Conservation (phyloP, 106 monocot genomes). For the Allium sativum region DNA sequence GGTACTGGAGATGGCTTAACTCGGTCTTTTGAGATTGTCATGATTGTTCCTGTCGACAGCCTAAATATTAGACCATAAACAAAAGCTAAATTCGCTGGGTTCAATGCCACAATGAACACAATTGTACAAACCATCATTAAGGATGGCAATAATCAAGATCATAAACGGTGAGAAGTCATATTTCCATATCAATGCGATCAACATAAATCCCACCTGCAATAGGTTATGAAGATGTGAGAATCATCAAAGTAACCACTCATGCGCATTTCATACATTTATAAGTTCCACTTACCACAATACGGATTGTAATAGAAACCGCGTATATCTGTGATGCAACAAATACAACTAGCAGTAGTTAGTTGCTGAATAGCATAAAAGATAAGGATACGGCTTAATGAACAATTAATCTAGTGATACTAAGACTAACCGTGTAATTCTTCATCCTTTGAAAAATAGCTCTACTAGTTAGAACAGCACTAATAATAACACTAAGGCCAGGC, state of each 20-base stretch:
- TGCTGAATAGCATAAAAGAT: too few species aligned
- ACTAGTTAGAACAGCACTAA: conserved; percentile 93
- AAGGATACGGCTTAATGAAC: too few species aligned
- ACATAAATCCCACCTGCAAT: conserved; percentile 59
- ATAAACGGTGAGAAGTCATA: conserved; percentile 84
- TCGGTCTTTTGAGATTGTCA: conserved; percentile 78
- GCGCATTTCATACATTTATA: neutral
- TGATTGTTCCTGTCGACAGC: conserved; percentile 50
- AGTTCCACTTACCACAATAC: conserved; percentile 61
- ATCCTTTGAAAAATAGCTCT: conserved; percentile 98
- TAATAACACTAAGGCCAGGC: conserved; percentile 96
- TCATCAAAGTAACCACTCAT: neutral
- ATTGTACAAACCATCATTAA: conserved; percentile 53
- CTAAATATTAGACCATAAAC: neutral
- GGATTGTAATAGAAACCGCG: conserved; percentile 77
- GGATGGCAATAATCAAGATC: conserved; percentile 79
- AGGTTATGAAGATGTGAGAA: neutral
- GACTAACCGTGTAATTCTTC: conserved; percentile 89
- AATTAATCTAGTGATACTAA: neutral
- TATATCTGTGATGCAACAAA: conserved; percentile 41
- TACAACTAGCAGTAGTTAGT: neutral
- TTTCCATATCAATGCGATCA: conserved; percentile 76
- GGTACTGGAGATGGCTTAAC: conserved; percentile 71
- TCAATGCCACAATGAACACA: neutral
- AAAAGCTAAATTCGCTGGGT: neutral